A percentile compares a stretch with the other conserved stretches of the same genome.
Conservation (phyloP, 345 rosid genomes). For the Populus deltoides region DNA sequence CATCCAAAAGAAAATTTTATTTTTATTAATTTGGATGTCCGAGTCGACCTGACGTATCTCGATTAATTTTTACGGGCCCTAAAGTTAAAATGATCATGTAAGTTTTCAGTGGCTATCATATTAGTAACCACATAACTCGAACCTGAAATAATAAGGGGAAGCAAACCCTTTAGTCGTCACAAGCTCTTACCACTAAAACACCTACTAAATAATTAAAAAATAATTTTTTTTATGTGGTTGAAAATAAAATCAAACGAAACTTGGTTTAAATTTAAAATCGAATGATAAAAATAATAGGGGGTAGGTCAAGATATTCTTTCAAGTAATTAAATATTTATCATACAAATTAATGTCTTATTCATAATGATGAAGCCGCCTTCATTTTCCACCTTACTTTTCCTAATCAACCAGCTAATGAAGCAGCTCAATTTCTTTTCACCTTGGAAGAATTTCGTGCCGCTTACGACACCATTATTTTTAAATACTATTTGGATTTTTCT, state of each 20-base stretch:
- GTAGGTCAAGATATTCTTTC: neutral
- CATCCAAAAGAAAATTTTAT: too few species aligned
- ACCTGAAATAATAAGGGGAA: too few species aligned
- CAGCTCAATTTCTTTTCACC: slow-evolving; percentile 11
- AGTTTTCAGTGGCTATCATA: too few species aligned
- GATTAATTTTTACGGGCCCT: too few species aligned
- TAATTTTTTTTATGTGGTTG: too few species aligned
- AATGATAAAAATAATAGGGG: neutral
- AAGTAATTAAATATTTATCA: neutral
- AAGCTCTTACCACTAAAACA: too few species aligned
- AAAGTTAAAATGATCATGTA: too few species aligned
- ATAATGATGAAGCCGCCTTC: slow-evolving; percentile 64
- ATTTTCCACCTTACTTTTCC: slow-evolving; percentile 37
- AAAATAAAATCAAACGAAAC: too few species aligned
- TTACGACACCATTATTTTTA: slow-evolving; percentile 32
- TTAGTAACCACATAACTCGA: too few species aligned
- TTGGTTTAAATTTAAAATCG: too few species aligned
- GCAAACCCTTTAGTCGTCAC: too few species aligned
- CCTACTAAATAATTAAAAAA: too few species aligned
- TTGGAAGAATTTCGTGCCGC: slow-evolving; percentile 37
- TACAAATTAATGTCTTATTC: slow-evolving; percentile 20
- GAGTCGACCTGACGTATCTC: fast-evolving
- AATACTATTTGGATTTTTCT: slow-evolving; percentile 2
- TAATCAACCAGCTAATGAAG: slow-evolving; percentile 51
- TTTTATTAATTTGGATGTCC: fast-evolving